A percentile compares a stretch with the other conserved stretches of the same genome.
Evolutionary conservation across 768 basidiomycete genomes (phyloP).

Genomic region (Pleurotus sapidus): DNA sequence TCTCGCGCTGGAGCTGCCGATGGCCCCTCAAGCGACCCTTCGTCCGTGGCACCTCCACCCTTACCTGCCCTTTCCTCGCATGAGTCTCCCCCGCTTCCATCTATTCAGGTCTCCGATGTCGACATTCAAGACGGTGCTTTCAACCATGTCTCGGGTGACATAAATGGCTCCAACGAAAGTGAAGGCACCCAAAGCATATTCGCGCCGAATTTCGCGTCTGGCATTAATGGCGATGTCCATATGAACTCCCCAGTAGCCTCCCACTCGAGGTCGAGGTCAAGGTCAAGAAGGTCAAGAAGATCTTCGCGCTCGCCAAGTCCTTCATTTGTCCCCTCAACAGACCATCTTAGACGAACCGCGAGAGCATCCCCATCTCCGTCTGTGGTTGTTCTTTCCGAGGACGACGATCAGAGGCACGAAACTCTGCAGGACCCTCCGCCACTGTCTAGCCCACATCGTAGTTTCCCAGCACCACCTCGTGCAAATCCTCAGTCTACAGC

Average conservation of each 20-base stretch:
- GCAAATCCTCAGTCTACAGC: neutral
- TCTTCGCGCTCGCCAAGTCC: neutral
- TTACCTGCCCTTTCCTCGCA: neutral
- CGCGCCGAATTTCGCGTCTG: neutral
- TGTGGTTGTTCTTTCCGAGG: neutral
- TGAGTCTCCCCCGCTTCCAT: neutral
- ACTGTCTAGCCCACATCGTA: neutral
- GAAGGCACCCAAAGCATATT: neutral
- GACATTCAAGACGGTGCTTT: neutral
- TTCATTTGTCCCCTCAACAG: neutral
- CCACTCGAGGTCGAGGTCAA: too few relatives aligned
- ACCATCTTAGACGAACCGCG: neutral
- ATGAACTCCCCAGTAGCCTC: neutral
- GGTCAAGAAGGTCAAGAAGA: neutral
- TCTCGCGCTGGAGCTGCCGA: neutral
- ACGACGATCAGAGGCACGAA: neutral
- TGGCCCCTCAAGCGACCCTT: neutral
- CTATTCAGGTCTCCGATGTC: neutral
- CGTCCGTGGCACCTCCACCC: neutral
- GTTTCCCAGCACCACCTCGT: neutral
- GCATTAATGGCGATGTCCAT: neutral
- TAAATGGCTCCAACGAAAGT: neutral
- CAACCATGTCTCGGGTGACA: neutral
- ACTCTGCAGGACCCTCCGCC: neutral
- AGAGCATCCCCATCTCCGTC: slow-evolving; percentile 1